Evolutionary conservation across 352 stramenopile species (phyloP).

Genomic region (Pythium utonaiense): DNA sequence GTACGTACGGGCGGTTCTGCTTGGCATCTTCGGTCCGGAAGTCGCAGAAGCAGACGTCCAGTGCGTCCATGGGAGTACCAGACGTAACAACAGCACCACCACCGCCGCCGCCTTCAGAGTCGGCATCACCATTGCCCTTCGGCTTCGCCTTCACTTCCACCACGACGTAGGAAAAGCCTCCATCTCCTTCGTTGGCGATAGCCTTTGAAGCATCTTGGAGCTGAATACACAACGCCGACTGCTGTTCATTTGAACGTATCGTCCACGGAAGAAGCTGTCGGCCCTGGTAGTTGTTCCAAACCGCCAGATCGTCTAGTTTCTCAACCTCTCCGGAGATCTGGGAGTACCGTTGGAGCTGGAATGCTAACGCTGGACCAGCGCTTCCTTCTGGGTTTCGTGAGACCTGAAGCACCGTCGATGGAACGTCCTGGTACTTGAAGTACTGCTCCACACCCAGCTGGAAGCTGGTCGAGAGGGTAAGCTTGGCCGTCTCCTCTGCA

Average conservation of each 20-base stretch:
- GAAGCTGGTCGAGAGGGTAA: conserved; percentile 23
- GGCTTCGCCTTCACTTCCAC: conserved; percentile 33
- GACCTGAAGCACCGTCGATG: conserved; percentile 45
- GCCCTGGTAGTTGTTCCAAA: conserved; percentile 58
- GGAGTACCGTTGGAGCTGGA: conserved; percentile 53
- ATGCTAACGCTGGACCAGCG: conserved; percentile 5
- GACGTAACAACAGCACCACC: conserved; percentile 21
- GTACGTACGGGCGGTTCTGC: conserved; percentile 25
- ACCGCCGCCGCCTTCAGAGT: conserved; percentile 1
- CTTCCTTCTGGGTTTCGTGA: conserved; percentile 18
- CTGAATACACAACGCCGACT: conserved; percentile 51
- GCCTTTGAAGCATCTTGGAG: conserved; percentile 30
- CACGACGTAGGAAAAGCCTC: conserved; percentile 41
- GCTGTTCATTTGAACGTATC: conserved; percentile 33
- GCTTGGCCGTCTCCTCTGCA: neutral
- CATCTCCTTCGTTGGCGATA: conserved; percentile 2
- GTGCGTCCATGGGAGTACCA: conserved; percentile 42
- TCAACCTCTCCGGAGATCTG: conserved; percentile 42
- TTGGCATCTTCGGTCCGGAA: conserved; percentile 18
- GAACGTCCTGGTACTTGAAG: conserved; percentile 50
- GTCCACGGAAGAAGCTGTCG: conserved; percentile 48
- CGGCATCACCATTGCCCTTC: neutral
- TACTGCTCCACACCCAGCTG: conserved; percentile 68
- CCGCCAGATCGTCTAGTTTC: conserved; percentile 41
- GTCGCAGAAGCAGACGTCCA: conserved; percentile 55